Evolutionary conservation across 1,284 basidiomycete species (phyloP).

Genomic region (Cronartium quercuum): DNA sequence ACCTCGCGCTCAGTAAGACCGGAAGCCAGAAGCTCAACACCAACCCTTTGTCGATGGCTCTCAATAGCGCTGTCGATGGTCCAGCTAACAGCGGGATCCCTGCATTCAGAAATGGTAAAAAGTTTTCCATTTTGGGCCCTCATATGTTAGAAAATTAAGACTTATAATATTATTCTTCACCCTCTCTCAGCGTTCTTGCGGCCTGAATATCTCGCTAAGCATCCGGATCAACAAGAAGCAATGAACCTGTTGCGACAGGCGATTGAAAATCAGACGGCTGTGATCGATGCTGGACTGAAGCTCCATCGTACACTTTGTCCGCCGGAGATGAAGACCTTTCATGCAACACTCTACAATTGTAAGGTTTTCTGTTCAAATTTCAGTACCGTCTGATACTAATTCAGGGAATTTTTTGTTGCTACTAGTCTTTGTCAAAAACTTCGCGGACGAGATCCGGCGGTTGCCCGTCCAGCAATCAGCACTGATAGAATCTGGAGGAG

Average conservation of each 20-base stretch:
- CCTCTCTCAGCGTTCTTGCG: slow-evolving; percentile 60
- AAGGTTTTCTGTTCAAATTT: not conserved
- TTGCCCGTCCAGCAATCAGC: slow-evolving; percentile 42
- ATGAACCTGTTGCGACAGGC: slow-evolving; percentile 65
- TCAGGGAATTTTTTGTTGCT: not conserved
- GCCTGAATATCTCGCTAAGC: slow-evolving; percentile 61
- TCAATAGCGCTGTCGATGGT: slow-evolving; percentile 81
- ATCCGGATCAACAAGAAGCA: slow-evolving; percentile 65
- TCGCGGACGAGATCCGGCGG: slow-evolving; percentile 68
- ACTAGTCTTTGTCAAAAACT: slow-evolving; percentile 75
- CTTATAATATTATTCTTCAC: not conserved
- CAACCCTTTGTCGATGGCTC: slow-evolving; percentile 75
- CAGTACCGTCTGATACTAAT: not conserved
- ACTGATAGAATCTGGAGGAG: not conserved
- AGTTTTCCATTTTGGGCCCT: not conserved
- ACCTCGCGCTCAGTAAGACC: slow-evolving; percentile 69
- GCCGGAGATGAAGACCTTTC: slow-evolving; percentile 80
- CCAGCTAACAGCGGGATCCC: slow-evolving; percentile 70
- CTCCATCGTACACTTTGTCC: slow-evolving; percentile 76
- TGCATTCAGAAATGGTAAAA: slow-evolving; percentile 59
- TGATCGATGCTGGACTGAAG: slow-evolving; percentile 74
- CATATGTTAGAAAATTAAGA: not conserved
- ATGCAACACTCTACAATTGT: slow-evolving; percentile 70
- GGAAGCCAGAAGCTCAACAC: slow-evolving; percentile 62
- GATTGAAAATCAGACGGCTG: slow-evolving; percentile 74